Percentiles rank a stretch among this genome's conserved stretches.
Conservation (phyloP, 1,284 basidiomycete genomes). For the Cryptococcus sp. region DNA sequence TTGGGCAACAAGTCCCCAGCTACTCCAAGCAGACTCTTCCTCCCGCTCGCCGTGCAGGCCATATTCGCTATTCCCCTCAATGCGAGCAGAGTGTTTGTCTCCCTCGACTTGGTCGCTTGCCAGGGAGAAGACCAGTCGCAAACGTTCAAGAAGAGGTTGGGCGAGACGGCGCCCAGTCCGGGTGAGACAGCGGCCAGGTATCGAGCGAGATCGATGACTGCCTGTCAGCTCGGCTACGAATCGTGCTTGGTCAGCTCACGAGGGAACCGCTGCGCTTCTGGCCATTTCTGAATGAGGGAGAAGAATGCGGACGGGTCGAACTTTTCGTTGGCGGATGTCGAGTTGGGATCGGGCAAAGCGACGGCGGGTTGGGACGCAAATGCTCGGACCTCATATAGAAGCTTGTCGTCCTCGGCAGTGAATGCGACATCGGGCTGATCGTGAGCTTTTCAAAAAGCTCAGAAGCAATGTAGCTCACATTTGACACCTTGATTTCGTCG, state of each 20-base stretch:
- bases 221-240: neutral
- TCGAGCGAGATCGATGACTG: constrained; percentile 83
- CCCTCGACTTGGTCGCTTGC: constrained; percentile 60
- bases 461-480: too few relatives aligned
- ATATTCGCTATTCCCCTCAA: constrained; percentile 76
- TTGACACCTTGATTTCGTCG: constrained; percentile 54
- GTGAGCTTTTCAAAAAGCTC: neutral
- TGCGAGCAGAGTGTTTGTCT: constrained; percentile 81
- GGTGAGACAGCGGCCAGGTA: constrained; percentile 66
- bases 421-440: constrained; percentile 65
- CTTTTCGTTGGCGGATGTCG: constrained; percentile 24
- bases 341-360: constrained; percentile 34
- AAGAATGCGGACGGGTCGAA: constrained; percentile 61
- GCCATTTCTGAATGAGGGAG: constrained; percentile 71
- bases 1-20: constrained; percentile 52
- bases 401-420: constrained; percentile 59
- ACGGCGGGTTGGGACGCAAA: constrained; percentile 57
- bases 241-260: constrained; percentile 50
- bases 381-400: constrained; percentile 61
- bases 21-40: constrained; percentile 54
- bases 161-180: constrained; percentile 46
- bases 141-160: constrained; percentile 59
- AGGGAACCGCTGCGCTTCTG: constrained; percentile 72
- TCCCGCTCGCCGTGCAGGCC: constrained; percentile 51
- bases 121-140: constrained; percentile 60